phyloP scores from a whole-genome alignment of 306 rosid genomes.

The barrel medic (Medicago truncatula) region MtrunA17r5.0-ANR NC_053045.1:63431501-63432000 shows the following conservation, averaged over 20 bases:
- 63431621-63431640: no score
- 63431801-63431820: constrained; percentile 17
- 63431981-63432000: no score
- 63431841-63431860: constrained; percentile 17
- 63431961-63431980: no score
- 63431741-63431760: constrained; percentile 89
- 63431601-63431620: background rate
- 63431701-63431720: constrained; percentile 81
- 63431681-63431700: constrained; percentile 81
- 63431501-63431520: no score
- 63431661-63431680: constrained; percentile 17
- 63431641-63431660: constrained; percentile 16
- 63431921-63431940: background rate
- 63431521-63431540: no score
- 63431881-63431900: background rate
- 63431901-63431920: background rate
- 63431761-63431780: constrained; percentile 67
- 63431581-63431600: background rate
- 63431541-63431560: no score
- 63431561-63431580: no score
- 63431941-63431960: background rate
- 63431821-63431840: constrained; percentile 32
- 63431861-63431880: background rate
- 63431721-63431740: constrained; percentile 93
- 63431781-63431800: constrained; percentile 18